Evolutionary conservation across 2,329 filamentous ascomycete species (phyloP).

Genomic region (Bipolaris victoriae): DNA sequence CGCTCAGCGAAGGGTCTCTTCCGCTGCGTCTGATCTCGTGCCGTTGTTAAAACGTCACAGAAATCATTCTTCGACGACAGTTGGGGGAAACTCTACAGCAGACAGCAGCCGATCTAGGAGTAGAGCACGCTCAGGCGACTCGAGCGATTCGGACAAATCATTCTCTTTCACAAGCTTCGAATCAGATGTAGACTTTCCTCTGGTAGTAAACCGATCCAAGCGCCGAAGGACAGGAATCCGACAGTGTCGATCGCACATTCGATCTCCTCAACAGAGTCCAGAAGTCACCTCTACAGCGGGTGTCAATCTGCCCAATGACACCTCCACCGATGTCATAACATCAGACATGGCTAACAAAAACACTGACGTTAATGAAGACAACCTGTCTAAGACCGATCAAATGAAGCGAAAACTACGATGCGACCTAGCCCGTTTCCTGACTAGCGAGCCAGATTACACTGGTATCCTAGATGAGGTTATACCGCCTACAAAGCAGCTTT

Average conservation of each 20-base stretch:
- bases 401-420: constrained; percentile 1
- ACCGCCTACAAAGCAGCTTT: background rate
- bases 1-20: background rate
- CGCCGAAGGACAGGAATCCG: background rate
- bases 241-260: background rate
- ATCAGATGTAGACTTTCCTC: background rate
- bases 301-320: background rate
- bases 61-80: background rate
- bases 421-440: constrained; percentile 3
- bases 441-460: background rate
- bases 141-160: background rate
- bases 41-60: background rate
- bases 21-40: background rate
- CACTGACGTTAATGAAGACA: background rate
- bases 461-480: constrained; percentile 3
- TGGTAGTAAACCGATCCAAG: too few relatives aligned
- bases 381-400: background rate
- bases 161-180: constrained; percentile 2
- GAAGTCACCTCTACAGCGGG: background rate
- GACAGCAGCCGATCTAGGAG: constrained; percentile 1
- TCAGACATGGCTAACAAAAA: background rate
- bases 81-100: background rate
- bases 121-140: background rate
- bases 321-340: background rate
- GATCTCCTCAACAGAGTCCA: background rate